phyloP scores from a whole-genome alignment of 1,284 basidiomycete species.

The Cutaneotrichosporon cavernicola region DNA sequence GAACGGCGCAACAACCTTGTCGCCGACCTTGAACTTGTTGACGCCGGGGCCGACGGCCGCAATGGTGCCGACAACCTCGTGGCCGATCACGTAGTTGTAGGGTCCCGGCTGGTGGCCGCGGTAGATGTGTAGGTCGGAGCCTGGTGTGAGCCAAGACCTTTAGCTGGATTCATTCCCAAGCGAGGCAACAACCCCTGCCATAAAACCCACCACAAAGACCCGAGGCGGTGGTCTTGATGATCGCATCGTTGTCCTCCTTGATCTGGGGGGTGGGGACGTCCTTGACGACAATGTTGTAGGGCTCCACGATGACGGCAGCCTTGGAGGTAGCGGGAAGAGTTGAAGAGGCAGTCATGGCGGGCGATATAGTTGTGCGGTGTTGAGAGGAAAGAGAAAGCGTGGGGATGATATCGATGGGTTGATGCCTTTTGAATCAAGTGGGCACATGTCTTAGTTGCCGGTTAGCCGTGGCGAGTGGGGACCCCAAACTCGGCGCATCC shows the following conservation, averaged over 20 bases:
- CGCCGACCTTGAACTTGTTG: constrained; percentile 66
- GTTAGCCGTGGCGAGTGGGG: too few species aligned
- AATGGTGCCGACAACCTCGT: constrained; percentile 80
- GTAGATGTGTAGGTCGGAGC: constrained; percentile 79
- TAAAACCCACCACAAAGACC: constrained; percentile 44
- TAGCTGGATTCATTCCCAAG: not conserved
- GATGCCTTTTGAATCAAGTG: too few species aligned
- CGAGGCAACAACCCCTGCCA: not conserved
- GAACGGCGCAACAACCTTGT: constrained; percentile 84
- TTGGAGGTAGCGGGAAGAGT: constrained; percentile 35
- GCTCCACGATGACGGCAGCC: constrained; percentile 40
- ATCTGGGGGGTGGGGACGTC: constrained; percentile 37
- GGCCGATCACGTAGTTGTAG: constrained; percentile 58
- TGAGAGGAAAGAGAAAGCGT: not conserved
- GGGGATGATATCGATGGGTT: not conserved
- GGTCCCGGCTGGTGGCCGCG: constrained; percentile 58
- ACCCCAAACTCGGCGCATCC: too few species aligned
- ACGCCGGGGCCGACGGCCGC: constrained; percentile 69
- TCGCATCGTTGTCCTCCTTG: constrained; percentile 35
- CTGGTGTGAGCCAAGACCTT: constrained; percentile 51
- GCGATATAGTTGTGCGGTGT: not conserved
- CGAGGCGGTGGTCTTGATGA: constrained; percentile 39
- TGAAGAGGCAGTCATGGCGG: not conserved
- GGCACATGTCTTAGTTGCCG: too few species aligned
- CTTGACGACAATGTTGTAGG: constrained; percentile 37